Percentiles rank a stretch among this genome's conserved stretches.
Evolutionary conservation across 441 rosid genomes (phyloP).

Genomic region (Manihot esculenta): DNA sequence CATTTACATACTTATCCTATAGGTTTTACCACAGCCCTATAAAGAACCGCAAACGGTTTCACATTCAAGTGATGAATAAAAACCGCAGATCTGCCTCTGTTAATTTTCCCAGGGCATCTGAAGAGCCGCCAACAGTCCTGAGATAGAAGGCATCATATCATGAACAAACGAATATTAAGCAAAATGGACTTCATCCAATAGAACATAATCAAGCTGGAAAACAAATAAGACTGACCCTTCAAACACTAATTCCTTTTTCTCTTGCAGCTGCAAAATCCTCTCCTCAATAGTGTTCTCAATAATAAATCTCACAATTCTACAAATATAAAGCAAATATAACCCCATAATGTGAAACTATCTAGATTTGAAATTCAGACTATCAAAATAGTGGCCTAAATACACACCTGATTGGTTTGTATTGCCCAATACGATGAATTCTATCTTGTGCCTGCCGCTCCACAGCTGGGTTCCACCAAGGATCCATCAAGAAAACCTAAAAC

Average conservation of each 20-base stretch:
- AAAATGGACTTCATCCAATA: not conserved
- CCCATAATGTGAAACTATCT: constrained; percentile 1
- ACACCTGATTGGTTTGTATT: constrained; percentile 92
- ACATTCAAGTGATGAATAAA: constrained; percentile 47
- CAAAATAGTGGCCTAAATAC: constrained; percentile 9
- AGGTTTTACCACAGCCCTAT: not conserved
- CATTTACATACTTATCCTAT: not conserved
- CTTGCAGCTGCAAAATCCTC: constrained; percentile 87
- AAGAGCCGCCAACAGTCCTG: constrained; percentile 91
- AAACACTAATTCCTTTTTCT: constrained; percentile 90
- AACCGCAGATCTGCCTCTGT: constrained; percentile 80
- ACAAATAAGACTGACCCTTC: constrained; percentile 65
- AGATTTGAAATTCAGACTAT: constrained; percentile 6
- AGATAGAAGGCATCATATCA: not conserved
- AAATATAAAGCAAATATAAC: constrained; percentile 15
- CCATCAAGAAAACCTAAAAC: constrained; percentile 94
- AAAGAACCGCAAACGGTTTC: not conserved
- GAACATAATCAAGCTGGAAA: not conserved
- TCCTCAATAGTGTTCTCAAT: constrained; percentile 96
- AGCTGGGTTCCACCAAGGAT: constrained; percentile 99
- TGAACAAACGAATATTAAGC: not conserved
- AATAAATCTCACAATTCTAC: constrained; percentile 78
- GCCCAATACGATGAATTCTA: constrained; percentile 96
- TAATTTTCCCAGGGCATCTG: constrained; percentile 79
- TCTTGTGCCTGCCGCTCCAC: constrained; percentile 97